Evolutionary conservation across 495 filamentous ascomycete genomes (phyloP), one percentile per base, ranked within the genome.

Genomic region (Lepidopterella palustris): DNA sequence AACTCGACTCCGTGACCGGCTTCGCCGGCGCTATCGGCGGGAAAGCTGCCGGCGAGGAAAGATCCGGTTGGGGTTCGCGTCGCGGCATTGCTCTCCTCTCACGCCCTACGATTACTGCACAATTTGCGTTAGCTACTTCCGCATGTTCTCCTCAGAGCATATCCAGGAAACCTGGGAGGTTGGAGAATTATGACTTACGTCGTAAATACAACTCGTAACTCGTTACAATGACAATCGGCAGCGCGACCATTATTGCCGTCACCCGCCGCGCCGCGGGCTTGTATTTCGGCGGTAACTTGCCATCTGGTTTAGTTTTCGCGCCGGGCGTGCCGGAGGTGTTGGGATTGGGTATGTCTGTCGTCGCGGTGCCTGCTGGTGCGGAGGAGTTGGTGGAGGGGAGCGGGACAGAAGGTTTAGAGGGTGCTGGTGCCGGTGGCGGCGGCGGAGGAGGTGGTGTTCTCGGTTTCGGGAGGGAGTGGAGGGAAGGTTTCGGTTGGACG

Each of bases 171-270:
- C 15, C 21, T 6, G 45, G 15, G 11, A 20, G n/a, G 10, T 23
- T 5, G 29, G 27, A 11, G 21, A 21, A 27, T 25, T 5, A 31
- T 25, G 9, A 64, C 64, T 57, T 25, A 67, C 60, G 60, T 21
- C 61, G 65, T 32, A 54, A 10, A 18, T 56, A 68, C 11, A 68
- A 39, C 54, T 65, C 66, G 18, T 40, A 62, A 15, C 66, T 49
- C 51, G 53, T 57, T 21, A 68, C 63, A 1, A 63, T 20, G 9
- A 58, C 40, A 28, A 68, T 52, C 21, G 66, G 66, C 56, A 65
- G 31, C 29, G 58, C 66, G 20, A 65, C 59, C 20, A 66, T 61
- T n/a, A 65, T 60, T 18, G 55, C 59, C 23, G 59, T 63, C 4
- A 62, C 27, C 2, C 63, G 50, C 5, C 62, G 42, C 40, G 59